Evolutionary conservation across 805 yeast genomes (phyloP).

Genomic region (Zygoascus flipseniorum): DNA sequence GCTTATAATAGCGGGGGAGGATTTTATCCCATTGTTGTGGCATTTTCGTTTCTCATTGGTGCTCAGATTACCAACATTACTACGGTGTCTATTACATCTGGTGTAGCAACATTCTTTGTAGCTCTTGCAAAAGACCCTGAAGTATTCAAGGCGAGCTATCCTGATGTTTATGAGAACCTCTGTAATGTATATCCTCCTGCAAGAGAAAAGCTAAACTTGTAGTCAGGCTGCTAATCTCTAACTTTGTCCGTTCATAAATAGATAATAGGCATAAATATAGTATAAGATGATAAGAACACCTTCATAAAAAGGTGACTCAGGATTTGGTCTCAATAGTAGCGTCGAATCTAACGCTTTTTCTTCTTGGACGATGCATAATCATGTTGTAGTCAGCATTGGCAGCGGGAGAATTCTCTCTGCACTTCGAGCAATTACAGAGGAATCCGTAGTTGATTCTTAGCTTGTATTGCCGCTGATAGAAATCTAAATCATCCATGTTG

Average conservation of each 20-base stretch:
- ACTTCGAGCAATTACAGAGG: slow-evolving; percentile 56
- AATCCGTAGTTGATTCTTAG: slow-evolving; percentile 76
- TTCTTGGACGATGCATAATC: slow-evolving; percentile 10
- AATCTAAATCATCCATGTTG: slow-evolving; percentile 40
- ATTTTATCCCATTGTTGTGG: slow-evolving; percentile 65
- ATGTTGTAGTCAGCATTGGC: slow-evolving; percentile 2
- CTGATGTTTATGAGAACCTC: slow-evolving; percentile 55
- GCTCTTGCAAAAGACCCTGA: slow-evolving; percentile 83
- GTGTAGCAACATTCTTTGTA: slow-evolving; percentile 75
- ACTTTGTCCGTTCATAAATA: not conserved
- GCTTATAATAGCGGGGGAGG: slow-evolving; percentile 50
- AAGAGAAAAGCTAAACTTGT: slow-evolving; percentile 38
- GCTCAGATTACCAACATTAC: slow-evolving; percentile 68
- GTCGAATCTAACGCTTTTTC: slow-evolving; percentile 20
- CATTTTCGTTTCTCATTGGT: slow-evolving; percentile 64
- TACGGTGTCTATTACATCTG: slow-evolving; percentile 68
- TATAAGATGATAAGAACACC: not conserved
- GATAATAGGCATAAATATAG: not conserved
- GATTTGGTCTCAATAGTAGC: not conserved
- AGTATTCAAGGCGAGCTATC: slow-evolving; percentile 63
- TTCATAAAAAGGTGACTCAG: not conserved
- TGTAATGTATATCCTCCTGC: slow-evolving; percentile 64
- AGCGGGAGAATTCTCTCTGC: slow-evolving; percentile 48
- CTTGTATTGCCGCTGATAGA: slow-evolving; percentile 54
- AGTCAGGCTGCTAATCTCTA: not conserved